Conservation (phyloP, 2,329 filamentous ascomycete species). For the Colletotrichum noveboracense region DNA sequence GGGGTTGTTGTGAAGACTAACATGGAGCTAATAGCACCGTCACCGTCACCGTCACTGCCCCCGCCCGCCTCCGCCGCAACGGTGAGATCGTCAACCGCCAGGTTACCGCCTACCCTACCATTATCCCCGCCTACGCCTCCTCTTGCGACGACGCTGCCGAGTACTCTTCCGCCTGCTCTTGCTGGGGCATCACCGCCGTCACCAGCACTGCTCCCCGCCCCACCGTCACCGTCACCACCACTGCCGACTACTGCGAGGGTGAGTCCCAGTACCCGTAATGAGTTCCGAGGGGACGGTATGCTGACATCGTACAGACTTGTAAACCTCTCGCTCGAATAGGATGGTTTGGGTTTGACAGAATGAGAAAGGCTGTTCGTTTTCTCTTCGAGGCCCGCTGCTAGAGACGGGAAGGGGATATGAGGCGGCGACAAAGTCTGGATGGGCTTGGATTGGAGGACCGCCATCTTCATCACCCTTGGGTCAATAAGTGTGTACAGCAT, state of each 20-base stretch:
- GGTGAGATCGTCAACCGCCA: conserved; percentile 28
- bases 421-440: not conserved
- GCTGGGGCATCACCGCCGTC: conserved; percentile 47
- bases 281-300: not conserved
- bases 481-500: not conserved
- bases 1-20: conserved; percentile 10
- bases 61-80: conserved; percentile 33
- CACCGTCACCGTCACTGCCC: conserved; percentile 39
- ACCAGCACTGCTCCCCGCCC: conserved; percentile 42
- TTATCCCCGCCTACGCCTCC: conserved; percentile 45
- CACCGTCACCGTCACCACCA: conserved; percentile 46
- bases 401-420: not conserved
- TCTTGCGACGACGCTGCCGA: conserved; percentile 34
- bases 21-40: conserved; percentile 34
- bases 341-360: not conserved
- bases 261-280: not conserved
- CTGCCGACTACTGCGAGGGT: conserved; percentile 45
- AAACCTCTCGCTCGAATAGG: not conserved
- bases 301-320: conserved; percentile 4
- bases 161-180: conserved; percentile 49
- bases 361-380: not conserved
- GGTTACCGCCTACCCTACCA: conserved; percentile 35
- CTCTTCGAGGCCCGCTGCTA: not conserved
- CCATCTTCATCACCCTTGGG: not conserved
- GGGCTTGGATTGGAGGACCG: not conserved